Conservation (phyloP, 2,329 filamentous ascomycete species). For the Penicillium rolfsii region DNA sequence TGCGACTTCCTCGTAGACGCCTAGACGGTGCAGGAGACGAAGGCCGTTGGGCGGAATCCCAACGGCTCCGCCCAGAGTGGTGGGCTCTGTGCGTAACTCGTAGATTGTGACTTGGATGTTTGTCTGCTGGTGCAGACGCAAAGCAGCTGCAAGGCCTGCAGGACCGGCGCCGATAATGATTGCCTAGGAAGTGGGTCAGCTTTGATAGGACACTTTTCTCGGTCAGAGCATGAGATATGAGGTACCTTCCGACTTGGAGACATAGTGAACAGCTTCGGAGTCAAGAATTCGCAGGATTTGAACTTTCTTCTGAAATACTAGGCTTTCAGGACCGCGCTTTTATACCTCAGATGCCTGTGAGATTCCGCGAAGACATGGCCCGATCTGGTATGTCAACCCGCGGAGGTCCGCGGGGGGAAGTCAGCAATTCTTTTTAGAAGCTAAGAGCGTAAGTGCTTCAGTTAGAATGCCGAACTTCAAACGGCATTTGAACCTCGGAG, state of each 20-base stretch:
- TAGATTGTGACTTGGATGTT: conserved; percentile 31
- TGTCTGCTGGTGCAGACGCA: conserved; percentile 20
- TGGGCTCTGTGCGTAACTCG: conserved; percentile 35
- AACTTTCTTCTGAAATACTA: background rate
- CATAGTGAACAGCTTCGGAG: background rate
- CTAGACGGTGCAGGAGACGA: conserved; percentile 32
- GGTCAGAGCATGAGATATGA: background rate
- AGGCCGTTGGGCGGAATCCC: conserved; percentile 38
- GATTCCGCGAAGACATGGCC: conserved; percentile 1
- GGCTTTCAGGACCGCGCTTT: background rate
- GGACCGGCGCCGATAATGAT: conserved; percentile 25
- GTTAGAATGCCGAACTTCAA: background rate
- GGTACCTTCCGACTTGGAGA: conserved; percentile 5
- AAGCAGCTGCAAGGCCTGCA: conserved; percentile 21
- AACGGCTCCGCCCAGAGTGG: conserved; percentile 37
- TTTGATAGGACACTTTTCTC: background rate
- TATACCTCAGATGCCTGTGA: background rate
- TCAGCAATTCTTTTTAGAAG: background rate
- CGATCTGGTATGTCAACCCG: background rate
- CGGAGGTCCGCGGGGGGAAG: background rate
- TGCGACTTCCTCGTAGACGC: conserved; percentile 29
- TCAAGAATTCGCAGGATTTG: background rate
- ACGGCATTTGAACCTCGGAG: too few species aligned
- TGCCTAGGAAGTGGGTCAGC: conserved; percentile 11
- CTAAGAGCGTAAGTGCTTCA: background rate